Base-by-base conservation (phyloP, 139 green algal genomes). In the Picochlorum costavermella region DNA sequence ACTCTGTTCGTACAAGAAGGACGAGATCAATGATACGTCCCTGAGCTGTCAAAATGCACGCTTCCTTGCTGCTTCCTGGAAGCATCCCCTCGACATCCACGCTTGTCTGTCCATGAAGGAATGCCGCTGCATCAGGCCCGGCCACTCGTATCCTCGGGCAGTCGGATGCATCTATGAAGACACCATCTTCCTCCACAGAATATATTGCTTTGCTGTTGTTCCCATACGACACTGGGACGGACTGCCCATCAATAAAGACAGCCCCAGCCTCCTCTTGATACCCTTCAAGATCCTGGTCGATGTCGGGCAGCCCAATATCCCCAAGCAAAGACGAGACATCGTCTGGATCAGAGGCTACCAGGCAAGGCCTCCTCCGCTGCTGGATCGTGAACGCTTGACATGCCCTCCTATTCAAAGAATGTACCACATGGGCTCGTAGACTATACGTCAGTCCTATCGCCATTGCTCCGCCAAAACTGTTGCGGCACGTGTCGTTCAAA, bases 81-180 rank as follows among this genome's bases (percentile, higher is more conserved):
- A 31, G 16, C 9, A 90, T 44, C 0, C 14, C 12, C 3, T 56
- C 64, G 26, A 92, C 72, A 64, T 84, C 70, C 8, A 63, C 60
- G 0, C 85, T 92, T 25, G 70, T 77, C 72, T 94, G 86, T 49
- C 75, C 76, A 45, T 94, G 86, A 30, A 94, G 64, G 46, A 94
- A 86, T 0, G 63, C 49, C 10, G 81, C 33, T 0, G 71, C 40
- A 49, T 74, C 86, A 1, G 69, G 62, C 1, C 86, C 87, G 1
- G 60, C 29, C 48, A 95, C 33, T 0, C 82, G 76, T 29, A 95
- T 17, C 6, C 87, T 74, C 10, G 81, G 79, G 80, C 84, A 92
- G 69, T 94, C 78, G n/a, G 73, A 88, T 37, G 61, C 50, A 73
- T 92, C 86, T n/a, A 86, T 53, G 0, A 95, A 40, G 12, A 75